Conservation (phyloP, 768 basidiomycete genomes). For the Trametes villosa region DNA sequence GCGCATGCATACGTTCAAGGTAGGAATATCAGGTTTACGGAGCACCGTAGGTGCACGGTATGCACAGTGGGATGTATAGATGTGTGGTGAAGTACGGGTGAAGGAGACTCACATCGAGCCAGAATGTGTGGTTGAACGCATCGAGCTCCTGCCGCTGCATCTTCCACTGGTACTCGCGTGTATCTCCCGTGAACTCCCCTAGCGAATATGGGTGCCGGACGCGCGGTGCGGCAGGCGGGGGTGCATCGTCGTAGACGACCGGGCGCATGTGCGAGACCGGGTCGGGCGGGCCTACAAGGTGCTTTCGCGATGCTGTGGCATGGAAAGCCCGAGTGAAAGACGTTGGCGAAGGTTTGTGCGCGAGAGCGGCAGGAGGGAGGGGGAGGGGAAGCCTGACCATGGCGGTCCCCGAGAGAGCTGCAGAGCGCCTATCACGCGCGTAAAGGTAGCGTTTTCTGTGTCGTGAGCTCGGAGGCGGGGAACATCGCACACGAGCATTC, state of each 20-base stretch:
- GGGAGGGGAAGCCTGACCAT: conserved; percentile 21
- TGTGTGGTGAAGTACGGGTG: not conserved
- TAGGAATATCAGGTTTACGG: too few relatives aligned
- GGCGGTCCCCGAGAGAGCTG: conserved; percentile 17
- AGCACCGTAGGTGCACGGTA: too few relatives aligned
- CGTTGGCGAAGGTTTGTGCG: not conserved
- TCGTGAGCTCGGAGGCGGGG: not conserved
- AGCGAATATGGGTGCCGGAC: conserved; percentile 76
- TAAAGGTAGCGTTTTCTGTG: not conserved
- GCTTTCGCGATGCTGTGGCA: conserved; percentile 21
- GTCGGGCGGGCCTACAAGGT: conserved; percentile 72
- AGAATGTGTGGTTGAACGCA: conserved; percentile 76
- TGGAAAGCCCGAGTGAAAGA: conserved; percentile 22
- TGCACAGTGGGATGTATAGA: not conserved
- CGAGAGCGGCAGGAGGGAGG: not conserved
- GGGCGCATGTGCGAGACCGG: conserved; percentile 82
- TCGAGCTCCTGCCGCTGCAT: conserved; percentile 74
- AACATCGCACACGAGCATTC: not conserved
- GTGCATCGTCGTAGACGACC: conserved; percentile 69
- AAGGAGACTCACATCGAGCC: conserved; percentile 66
- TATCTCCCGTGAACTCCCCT: conserved; percentile 58
- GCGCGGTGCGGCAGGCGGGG: conserved; percentile 35
- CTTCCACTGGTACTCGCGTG: conserved; percentile 68
- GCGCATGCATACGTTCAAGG: not conserved
- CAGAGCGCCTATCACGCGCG: conserved; percentile 14